phyloP scores from a whole-genome alignment of 2,329 filamentous ascomycete genomes.

The Fusarium nematophilum region DNA sequence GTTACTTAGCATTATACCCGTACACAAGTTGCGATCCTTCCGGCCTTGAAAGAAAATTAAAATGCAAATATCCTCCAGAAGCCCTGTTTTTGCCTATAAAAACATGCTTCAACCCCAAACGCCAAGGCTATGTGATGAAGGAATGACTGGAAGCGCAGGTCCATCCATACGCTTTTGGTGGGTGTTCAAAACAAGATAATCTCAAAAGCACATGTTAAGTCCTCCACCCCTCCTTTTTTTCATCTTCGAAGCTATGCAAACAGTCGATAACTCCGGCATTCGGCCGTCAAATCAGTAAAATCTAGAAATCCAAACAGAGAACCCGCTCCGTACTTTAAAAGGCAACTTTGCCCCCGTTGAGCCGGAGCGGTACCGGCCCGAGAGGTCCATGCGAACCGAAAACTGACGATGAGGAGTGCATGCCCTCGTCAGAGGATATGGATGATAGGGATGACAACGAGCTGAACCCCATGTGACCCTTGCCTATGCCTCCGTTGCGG shows the following conservation, averaged over 20 bases:
- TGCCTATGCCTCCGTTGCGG: conserved; percentile 60
- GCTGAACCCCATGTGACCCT: conserved; percentile 53
- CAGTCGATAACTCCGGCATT: conserved; percentile 5
- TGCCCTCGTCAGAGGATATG: conserved; percentile 54
- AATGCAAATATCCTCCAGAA: conserved; percentile 32
- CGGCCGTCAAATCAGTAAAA: conserved; percentile 7
- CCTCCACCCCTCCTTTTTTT: conserved; percentile 3
- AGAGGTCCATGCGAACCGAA: conserved; percentile 49
- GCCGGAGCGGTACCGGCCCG: conserved; percentile 47
- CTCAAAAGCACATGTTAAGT: conserved; percentile 19
- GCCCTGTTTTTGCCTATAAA: conserved; percentile 27
- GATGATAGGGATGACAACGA: conserved; percentile 56
- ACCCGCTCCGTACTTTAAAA: conserved; percentile 42
- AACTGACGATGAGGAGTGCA: conserved; percentile 45
- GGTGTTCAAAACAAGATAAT: conserved; percentile 30
- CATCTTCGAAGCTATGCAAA: conserved; percentile 29
- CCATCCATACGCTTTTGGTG: conserved; percentile 21
- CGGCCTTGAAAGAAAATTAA: conserved; percentile 25
- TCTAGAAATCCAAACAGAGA: conserved; percentile 26
- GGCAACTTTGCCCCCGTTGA: conserved; percentile 54
- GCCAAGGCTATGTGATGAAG: conserved; percentile 45
- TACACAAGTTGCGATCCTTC: conserved; percentile 21
- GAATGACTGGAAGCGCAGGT: conserved; percentile 34
- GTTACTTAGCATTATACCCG: conserved; percentile 31
- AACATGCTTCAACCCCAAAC: conserved; percentile 32